Conservation (phyloP, 371 early-diverging fungal species). For the Nematocida ausubeli region DNA sequence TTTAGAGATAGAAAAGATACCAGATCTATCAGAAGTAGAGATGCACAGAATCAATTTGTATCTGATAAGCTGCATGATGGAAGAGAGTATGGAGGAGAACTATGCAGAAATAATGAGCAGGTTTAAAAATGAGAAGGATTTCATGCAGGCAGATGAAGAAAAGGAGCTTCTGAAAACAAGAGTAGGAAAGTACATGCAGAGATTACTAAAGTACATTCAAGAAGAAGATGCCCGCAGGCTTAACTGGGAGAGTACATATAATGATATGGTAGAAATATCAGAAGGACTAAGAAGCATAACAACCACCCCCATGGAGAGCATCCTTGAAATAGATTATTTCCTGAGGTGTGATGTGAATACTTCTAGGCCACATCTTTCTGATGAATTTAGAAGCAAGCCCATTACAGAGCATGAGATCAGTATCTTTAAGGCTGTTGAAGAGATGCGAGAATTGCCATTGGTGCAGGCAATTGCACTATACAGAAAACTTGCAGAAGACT, state of each 20-base stretch:
- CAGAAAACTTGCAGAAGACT: slow-evolving; percentile 23
- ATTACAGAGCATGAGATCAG: background rate
- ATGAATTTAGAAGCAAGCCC: background rate
- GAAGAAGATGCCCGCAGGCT: background rate
- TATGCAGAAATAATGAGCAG: slow-evolving; percentile 29
- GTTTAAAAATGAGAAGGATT: background rate
- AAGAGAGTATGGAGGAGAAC: background rate
- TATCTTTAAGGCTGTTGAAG: background rate
- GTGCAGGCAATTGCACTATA: slow-evolving; percentile 29
- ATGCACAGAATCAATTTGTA: slow-evolving; percentile 50
- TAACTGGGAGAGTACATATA: background rate
- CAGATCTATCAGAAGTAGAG: slow-evolving; percentile 12
- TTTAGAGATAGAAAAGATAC: background rate
- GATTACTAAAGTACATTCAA: slow-evolving; percentile 23
- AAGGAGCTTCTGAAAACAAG: slow-evolving; percentile 12
- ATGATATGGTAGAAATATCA: slow-evolving; percentile 12
- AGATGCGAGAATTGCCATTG: slow-evolving; percentile 28
- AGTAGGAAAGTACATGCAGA: slow-evolving; percentile 12
- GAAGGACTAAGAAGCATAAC: background rate
- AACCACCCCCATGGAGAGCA: slow-evolving; percentile 7
- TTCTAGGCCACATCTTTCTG: background rate
- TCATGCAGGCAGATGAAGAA: background rate
- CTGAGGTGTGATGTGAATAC: background rate
- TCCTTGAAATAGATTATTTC: slow-evolving; percentile 40
- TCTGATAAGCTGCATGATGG: slow-evolving; percentile 25